Base-by-base conservation (phyloP, 176 grass and related monocot species). In the Elaeis guineensis region DNA sequence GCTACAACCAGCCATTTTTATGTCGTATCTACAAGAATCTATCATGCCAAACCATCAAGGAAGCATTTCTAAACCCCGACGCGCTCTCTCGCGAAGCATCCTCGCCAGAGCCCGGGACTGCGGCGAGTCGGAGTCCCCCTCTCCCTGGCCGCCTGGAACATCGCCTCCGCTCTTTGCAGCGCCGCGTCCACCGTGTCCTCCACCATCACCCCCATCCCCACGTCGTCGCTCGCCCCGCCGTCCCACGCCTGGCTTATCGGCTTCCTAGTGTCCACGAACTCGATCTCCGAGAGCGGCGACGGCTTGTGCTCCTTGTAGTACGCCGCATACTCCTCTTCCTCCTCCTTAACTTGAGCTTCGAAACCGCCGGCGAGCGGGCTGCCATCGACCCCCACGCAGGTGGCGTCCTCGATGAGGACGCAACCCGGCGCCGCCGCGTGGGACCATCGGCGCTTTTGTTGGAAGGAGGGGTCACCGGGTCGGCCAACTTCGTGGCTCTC, bases 271-370 rank as follows among this genome's bases (percentile, higher is more conserved):
- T 95, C 83, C 2, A 57, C 79, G 39, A 87, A 79, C 74, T 90
- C 80, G 50, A 90, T 54, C 73, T 90, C 77, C 17, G 86, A 77
- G 6, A 87, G 58, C 25, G 86, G 71, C 57, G 90, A 95, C 62
- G 90, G 80, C 80, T 87, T 95, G 83, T 77, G 90, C 19, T 79
- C 75, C 61, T 67, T 50, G 68, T 90, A 95, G 67, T 90, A 95
- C 71, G 76, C 76, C 68, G 65, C 50, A 71, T 75, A 63, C 18
- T 16, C 76, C 58, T 76, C 62, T 60, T 77, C 25, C 60, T 74
- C 77, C 35, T 74, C 69, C 54, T 81, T 2, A 4, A 12, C 66
- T 69, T 29, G 2, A 14, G 57, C 0, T 64, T 17, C 32, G 62
- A 44, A 44, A 12, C 9, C 9, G 35, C 35, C 6, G 35, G 19